Evolutionary conservation across 805 yeast genomes (phyloP).

Genomic region (Starmera caribaea): DNA sequence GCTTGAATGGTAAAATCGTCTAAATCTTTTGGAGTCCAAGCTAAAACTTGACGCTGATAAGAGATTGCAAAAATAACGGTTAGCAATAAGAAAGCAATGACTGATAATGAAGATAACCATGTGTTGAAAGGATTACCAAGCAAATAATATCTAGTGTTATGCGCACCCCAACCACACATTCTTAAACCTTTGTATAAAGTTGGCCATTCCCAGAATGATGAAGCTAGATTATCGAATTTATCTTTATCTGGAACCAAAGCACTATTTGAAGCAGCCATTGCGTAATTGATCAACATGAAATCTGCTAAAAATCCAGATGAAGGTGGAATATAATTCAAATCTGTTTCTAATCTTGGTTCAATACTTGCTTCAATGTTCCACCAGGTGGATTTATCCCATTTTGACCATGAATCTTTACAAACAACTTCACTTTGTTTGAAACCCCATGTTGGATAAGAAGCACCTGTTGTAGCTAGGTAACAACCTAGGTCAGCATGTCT

Average conservation of each 20-base stretch:
- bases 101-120: constrained; percentile 57
- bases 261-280: constrained; percentile 81
- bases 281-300: constrained; percentile 63
- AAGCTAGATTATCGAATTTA: constrained; percentile 60
- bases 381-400: constrained; percentile 76
- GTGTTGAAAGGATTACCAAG: constrained; percentile 72
- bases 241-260: constrained; percentile 75
- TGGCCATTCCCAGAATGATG: constrained; percentile 85
- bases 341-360: constrained; percentile 48
- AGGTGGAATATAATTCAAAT: constrained; percentile 44
- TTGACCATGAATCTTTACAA: constrained; percentile 45
- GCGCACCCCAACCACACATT: constrained; percentile 60
- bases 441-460: constrained; percentile 72
- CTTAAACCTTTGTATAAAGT: constrained; percentile 61
- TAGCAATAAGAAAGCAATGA: constrained; percentile 36
- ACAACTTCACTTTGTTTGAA: constrained; percentile 75
- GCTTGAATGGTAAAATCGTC: constrained; percentile 52
- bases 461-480: constrained; percentile 68
- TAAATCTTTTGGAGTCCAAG: constrained; percentile 31
- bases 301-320: constrained; percentile 67
- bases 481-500: constrained; percentile 57
- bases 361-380: constrained; percentile 75
- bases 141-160: constrained; percentile 50
- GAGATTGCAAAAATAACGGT: constrained; percentile 29
- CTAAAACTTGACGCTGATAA: constrained; percentile 66